Base-by-base conservation (phyloP, 2,329 filamentous ascomycete species). In the Neonectria punicea region DNA sequence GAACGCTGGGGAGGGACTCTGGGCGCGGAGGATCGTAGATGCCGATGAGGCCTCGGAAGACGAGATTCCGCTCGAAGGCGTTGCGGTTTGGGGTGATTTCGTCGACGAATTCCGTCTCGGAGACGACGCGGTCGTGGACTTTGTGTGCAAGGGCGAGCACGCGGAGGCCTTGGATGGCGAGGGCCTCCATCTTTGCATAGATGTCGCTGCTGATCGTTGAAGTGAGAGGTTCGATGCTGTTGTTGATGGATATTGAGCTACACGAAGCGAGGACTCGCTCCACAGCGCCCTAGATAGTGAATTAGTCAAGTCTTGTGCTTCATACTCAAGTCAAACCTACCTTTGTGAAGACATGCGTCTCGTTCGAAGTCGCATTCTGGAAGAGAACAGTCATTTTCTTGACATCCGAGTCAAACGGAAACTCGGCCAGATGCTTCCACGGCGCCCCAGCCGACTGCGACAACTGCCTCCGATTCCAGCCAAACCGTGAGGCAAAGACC, bases 311-410 rank as follows among this genome's bases (percentile, higher is more conserved):
- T 10, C n/a, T 9, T 16, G n/a, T 16, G 18, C 20, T 44, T 20
- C 20, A 5, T n/a, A 1, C 11, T 18, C 18, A 18, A 16, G 10
- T n/a, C 4, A 5, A 11, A 14, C 46, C 34, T 34, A 63, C 89
- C 73, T 89, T 90, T 58, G 87, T 89, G 72, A 89, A 89, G 47
- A 88, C 80, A 67, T 79, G 81, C 57, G 80, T 81, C 49, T 81
- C 75, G 28, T 77, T 75, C 1, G 75, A 79, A 3, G 76, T 70
- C 5, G 70, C 71, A 28, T 84, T 76, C 54, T 83, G 75, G 75
- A 90, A 91, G 51, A 92, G 87, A 34, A 92, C 89, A 0, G 90
- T 91, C 91, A 93, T 93, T 71, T 90, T 91, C 81, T 93, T 93
- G 66, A 93, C 86, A 60, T 87, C 87, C 0, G 90, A 92, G 73